These are phyloP conservation scores for Boletus huronensis DNA, from an alignment of 768 basidiomycete species.

Conservation along the genomic window DNA sequence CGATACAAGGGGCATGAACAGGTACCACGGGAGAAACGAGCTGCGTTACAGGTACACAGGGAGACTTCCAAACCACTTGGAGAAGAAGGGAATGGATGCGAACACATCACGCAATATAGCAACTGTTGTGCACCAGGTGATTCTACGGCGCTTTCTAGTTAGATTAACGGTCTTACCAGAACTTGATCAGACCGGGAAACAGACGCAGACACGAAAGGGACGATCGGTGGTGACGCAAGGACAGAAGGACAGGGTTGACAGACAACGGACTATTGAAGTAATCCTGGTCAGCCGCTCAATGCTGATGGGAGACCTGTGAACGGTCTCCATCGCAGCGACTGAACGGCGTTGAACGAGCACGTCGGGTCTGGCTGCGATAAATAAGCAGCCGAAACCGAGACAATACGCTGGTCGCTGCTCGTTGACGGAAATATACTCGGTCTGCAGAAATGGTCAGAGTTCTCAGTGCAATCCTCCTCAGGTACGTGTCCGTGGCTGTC, in stretches of 20 bases:
- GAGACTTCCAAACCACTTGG: not conserved
- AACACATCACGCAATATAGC: constrained; percentile 12
- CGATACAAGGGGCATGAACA: constrained; percentile 15
- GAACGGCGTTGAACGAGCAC: not conserved
- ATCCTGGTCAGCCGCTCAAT: not conserved
- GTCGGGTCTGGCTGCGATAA: not conserved
- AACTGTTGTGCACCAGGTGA: constrained; percentile 4
- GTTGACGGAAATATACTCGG: constrained; percentile 1
- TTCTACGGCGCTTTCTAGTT: constrained; percentile 5
- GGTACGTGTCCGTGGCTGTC: constrained; percentile 21
- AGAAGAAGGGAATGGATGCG: constrained; percentile 1
- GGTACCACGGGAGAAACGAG: constrained; percentile 7
- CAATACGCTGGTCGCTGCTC: too few species aligned
- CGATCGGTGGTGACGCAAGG: constrained; percentile 12
- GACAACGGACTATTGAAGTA: constrained; percentile 9
- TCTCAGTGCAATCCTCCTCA: constrained; percentile 26
- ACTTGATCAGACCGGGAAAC: not conserved
- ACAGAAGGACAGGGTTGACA: constrained; percentile 13
- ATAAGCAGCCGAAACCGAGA: not conserved
- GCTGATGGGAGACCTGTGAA: not conserved
- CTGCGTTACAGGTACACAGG: constrained; percentile 1
- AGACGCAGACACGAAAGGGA: not conserved
- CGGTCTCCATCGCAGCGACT: not conserved
- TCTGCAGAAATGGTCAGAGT: constrained; percentile 6
- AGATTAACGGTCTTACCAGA: constrained; percentile 16